A percentile compares a stretch with the other conserved stretches of the same genome.
phyloP scores from a whole-genome alignment of 2,329 filamentous ascomycete species.

The Dactylellina sp. region DNA sequence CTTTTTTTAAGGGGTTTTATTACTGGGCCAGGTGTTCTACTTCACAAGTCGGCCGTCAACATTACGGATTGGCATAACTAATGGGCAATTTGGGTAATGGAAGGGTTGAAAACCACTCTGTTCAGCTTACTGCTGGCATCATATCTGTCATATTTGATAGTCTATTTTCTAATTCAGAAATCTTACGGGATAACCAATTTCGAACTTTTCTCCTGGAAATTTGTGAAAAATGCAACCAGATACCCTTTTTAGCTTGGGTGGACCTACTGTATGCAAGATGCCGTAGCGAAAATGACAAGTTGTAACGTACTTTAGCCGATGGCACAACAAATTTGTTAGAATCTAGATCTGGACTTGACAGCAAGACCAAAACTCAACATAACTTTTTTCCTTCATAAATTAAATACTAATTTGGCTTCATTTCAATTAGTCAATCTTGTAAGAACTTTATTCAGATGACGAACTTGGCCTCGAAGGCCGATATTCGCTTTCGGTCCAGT shows the following conservation, averaged over 20 bases:
- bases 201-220: not conserved
- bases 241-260: conserved; percentile 3
- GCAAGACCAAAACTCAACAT: too few relatives aligned
- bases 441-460: too few relatives aligned
- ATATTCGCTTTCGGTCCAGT: too few relatives aligned
- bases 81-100: conserved; percentile 22
- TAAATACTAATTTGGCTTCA: too few relatives aligned
- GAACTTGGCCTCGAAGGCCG: too few relatives aligned
- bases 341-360: not conserved
- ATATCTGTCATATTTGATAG: conserved; percentile 4
- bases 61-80: conserved; percentile 5
- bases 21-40: not conserved
- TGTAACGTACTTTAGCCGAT: conserved; percentile 15
- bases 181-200: too few relatives aligned
- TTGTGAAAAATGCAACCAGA: not conserved
- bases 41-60: not conserved
- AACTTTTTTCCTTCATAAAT: too few relatives aligned
- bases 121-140: not conserved
- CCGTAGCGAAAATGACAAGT: conserved; percentile 21
- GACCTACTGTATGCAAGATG: conserved; percentile 35
- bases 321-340: not conserved
- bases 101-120: conserved; percentile 7
- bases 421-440: too few relatives aligned
- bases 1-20: conserved; percentile 7
- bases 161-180: conserved; percentile 7